Base-by-base conservation (phyloP, 495 filamentous ascomycete genomes). In the Gamarada debralockiae region DNA sequence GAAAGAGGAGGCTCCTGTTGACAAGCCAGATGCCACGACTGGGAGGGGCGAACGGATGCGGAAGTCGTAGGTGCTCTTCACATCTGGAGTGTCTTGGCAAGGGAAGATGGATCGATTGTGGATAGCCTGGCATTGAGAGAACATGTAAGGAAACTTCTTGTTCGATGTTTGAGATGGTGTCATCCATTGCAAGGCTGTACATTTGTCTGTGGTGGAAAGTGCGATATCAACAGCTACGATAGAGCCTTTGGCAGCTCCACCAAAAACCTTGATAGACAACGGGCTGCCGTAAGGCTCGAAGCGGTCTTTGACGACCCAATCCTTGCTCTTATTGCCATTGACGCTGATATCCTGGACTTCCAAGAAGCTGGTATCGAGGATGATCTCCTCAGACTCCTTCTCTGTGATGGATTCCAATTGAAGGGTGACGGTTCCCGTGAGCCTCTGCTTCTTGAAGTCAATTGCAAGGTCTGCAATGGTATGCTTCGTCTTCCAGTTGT, bases 61-160 rank as follows among this genome's bases (percentile, higher is more conserved):
- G 69, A 97, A 96, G 49, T 85, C 78, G 69, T 90, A 89, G 3
- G 89, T 92, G 37, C 84, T 87, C 70, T 98, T 98, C 54, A 97
- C 84, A 65, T 95, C 90, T 21, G 92, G 92, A 0, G 93, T 97
- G 67, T 98, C 92, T 73, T 98, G 92, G 68, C 91, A 97, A 12
- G 93, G 93, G 67, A 96, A 96, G 48, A 97, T 77, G 20, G 90
- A 95, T 44, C 92, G 81, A 22, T 87, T 89, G 60, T 97, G 89
- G 58, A 98, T 98, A 34, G 92, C 90, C 73, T 98, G 92, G 68
- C 91, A 96, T 80, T 97, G 92, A 33, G 89, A 92, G 75, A 96
- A 97, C 84, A 97, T 93, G 65, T 96, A 97, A 7, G 92, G 92
- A 59, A 90, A 84, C 61, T 92, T 91, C 67, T 87, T 89, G 75